These are phyloP conservation scores for Yamadazyma epiphylla DNA, from an alignment of 1,139 yeast species.

Conservation along the genomic window DNA sequence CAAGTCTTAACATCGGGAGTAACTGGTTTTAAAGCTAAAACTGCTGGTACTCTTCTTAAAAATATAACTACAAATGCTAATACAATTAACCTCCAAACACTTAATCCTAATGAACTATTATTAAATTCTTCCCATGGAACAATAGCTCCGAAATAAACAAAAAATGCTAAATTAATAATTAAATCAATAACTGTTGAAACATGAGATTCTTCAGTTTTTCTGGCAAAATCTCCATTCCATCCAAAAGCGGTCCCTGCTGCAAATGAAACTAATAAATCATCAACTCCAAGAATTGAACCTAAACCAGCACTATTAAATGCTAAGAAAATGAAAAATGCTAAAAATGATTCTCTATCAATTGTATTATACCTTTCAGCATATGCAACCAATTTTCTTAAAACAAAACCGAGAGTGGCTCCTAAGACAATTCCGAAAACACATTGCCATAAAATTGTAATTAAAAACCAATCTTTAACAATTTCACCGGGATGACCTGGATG, in stretches of 20 bases:
- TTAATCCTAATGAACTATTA: conserved; percentile 57
- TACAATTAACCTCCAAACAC: conserved; percentile 81
- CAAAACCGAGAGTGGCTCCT: conserved; percentile 75
- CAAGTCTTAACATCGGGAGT: conserved; percentile 92
- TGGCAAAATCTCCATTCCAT: conserved; percentile 94
- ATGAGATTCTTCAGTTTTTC: conserved; percentile 84
- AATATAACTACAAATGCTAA: conserved; percentile 81
- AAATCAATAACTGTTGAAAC: conserved; percentile 91
- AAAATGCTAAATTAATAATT: conserved; percentile 77
- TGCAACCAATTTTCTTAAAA: conserved; percentile 68
- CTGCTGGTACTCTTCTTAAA: conserved; percentile 85
- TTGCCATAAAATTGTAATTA: conserved; percentile 78
- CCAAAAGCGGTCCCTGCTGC: conserved; percentile 96
- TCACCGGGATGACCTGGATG: conserved; percentile 63
- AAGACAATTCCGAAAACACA: conserved; percentile 80
- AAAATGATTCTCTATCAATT: conserved; percentile 90
- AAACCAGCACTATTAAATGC: conserved; percentile 91
- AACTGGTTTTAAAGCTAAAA: conserved; percentile 68
- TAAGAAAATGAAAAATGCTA: conserved; percentile 83
- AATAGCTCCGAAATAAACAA: conserved; percentile 91
- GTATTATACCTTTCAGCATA: conserved; percentile 72
- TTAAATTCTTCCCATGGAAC: conserved; percentile 91
- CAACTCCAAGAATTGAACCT: conserved; percentile 89
- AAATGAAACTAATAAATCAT: conserved; percentile 87
- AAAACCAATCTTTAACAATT: conserved; percentile 82